Evolutionary conservation across 768 basidiomycete species (phyloP), one percentile per base, ranked within the genome.

Genomic region (Pleurotus djamor): DNA sequence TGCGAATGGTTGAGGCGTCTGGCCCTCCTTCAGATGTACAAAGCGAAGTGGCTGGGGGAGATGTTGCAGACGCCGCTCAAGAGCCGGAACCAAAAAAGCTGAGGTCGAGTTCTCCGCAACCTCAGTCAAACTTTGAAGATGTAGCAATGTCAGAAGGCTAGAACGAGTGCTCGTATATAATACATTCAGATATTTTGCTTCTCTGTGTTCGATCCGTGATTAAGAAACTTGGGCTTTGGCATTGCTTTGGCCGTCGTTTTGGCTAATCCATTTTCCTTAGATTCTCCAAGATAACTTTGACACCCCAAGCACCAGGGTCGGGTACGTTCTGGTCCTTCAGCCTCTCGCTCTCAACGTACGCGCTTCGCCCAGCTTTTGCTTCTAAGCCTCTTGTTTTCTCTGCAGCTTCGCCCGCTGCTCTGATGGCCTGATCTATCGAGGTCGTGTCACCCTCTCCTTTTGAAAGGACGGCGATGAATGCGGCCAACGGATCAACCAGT

Each of bases 301-400:
- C 85, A 48, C 93, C 94, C 91, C 93, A 94, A 34, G 95, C 95
- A 38, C 95, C 95, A 0, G 94, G 94, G 74, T 98, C 94, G 2
- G 93, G 74, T 17, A 92, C 79, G 41, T 74, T 78, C 70, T 88
- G 79, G 57, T 79, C 73, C 68, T 75, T 84, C 57, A 96, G 75
- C 63, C 84, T 75, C 44, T 83, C 80, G 13, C 85, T 81, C 61
- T 88, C 90, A 41, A 96, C 84, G 73, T 98, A 98, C 2, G 91
- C 91, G 64, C 91, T 94, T 64, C 95, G 76, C 4, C 95, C 95
- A 2, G 90, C 94, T 74, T 89, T 94, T 1, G 95, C 94, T 43
- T 87, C 84, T 0, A 94, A 71, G 58, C 91, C 76, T 65, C 78
- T 87, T 4, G 95, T 97, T 52, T 72, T 75, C 62, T 91, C 88